These are phyloP conservation scores for Colletotrichum abscissum DNA, from an alignment of 2,329 filamentous ascomycete species.

Conservation along the genomic window DNA sequence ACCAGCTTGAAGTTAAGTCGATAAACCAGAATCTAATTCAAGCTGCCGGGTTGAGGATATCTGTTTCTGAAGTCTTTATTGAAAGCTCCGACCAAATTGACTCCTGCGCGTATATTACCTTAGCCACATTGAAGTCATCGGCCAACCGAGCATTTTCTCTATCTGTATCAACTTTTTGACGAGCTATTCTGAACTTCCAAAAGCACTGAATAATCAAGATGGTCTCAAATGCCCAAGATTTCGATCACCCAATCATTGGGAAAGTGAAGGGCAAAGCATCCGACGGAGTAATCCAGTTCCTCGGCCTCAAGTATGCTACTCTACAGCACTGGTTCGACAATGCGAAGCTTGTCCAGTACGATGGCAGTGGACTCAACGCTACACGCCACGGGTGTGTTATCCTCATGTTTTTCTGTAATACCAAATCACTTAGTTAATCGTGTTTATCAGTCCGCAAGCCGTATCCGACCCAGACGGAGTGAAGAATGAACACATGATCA, in stretches of 20 bases:
- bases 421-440: background rate
- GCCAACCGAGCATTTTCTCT: background rate
- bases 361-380: constrained; percentile 41
- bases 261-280: background rate
- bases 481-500: constrained; percentile 57
- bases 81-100: background rate
- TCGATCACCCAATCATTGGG: constrained; percentile 23
- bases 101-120: background rate
- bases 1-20: background rate
- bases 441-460: constrained; percentile 45
- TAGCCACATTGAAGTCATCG: background rate
- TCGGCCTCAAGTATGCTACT: constrained; percentile 40
- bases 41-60: background rate
- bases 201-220: background rate
- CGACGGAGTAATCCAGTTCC: constrained; percentile 37
- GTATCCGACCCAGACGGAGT: constrained; percentile 52
- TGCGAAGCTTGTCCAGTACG: constrained; percentile 25
- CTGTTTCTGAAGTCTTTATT: background rate
- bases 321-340: constrained; percentile 37
- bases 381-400: constrained; percentile 47
- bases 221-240: background rate
- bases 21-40: background rate
- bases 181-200: background rate
- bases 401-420: background rate
- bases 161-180: background rate